Conservation (phyloP, 768 basidiomycete species). For the Phylloporus arenicola region DNA sequence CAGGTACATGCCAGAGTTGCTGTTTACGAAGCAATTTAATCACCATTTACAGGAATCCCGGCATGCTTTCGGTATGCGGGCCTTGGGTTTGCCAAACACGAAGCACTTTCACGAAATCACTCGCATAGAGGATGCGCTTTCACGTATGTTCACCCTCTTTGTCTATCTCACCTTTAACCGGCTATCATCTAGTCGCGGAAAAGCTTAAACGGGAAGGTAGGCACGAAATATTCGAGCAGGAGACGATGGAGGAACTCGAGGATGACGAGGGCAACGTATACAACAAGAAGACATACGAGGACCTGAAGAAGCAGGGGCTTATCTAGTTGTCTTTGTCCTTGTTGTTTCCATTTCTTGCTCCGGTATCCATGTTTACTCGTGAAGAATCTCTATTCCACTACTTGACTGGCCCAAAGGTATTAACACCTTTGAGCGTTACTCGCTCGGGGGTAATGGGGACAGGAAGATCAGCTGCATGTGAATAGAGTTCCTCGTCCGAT, state of each 20-base stretch:
- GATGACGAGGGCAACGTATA: constrained; percentile 99
- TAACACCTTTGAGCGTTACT: constrained; percentile 3
- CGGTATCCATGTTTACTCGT: background rate
- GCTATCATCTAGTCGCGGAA: constrained; percentile 69
- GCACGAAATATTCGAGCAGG: constrained; percentile 87
- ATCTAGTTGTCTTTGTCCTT: constrained; percentile 41
- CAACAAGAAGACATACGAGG: constrained; percentile 96
- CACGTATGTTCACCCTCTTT: constrained; percentile 52
- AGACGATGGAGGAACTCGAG: constrained; percentile 97
- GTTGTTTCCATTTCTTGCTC: constrained; percentile 2
- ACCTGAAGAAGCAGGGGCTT: constrained; percentile 92
- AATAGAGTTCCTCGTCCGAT: constrained; percentile 81
- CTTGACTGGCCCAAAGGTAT: constrained; percentile 5
- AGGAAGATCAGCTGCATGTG: constrained; percentile 64
- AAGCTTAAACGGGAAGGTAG: constrained; percentile 96
- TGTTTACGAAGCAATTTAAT: constrained; percentile 12
- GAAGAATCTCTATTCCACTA: constrained; percentile 1
- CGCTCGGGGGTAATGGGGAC: constrained; percentile 51
- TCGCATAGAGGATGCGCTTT: constrained; percentile 91
- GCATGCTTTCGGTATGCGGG: constrained; percentile 97
- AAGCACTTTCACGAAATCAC: constrained; percentile 99
- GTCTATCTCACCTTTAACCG: background rate
- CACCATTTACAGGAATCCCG: constrained; percentile 66
- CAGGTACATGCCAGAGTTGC: constrained; percentile 45
- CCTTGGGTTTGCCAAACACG: constrained; percentile 93